Percentiles rank a stretch among this genome's conserved stretches.
phyloP scores from a whole-genome alignment of 176 grass and related monocot genomes.

The Avena atlantica region DNA sequence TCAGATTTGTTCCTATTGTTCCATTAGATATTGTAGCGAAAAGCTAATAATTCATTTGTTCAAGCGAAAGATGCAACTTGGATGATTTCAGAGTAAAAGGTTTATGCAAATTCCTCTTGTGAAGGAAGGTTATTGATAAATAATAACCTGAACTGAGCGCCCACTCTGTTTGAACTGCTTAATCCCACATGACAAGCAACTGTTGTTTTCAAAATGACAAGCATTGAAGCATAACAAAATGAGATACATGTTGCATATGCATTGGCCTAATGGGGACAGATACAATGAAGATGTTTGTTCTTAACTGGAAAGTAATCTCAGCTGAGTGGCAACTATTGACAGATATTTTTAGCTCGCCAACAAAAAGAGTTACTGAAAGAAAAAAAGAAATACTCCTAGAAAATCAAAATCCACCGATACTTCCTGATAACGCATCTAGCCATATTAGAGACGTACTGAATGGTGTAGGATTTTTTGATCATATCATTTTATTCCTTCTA shows the following conservation, averaged over 20 bases:
- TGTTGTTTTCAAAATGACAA: neutral
- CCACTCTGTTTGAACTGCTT: constrained; percentile 9
- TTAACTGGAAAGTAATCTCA: neutral
- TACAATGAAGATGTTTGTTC: neutral
- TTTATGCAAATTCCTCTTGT: constrained; percentile 14
- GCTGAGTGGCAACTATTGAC: neutral
- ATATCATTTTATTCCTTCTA: neutral
- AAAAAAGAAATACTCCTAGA: too few relatives aligned
- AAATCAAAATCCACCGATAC: too few relatives aligned
- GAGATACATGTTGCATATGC: neutral
- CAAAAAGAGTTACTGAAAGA: too few relatives aligned
- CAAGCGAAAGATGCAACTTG: neutral
- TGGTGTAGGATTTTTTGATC: constrained; percentile 25
- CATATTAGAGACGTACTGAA: neutral
- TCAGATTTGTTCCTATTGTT: too few relatives aligned
- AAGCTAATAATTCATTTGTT: neutral
- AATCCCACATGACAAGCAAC: neutral
- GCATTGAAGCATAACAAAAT: neutral
- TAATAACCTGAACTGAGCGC: neutral
- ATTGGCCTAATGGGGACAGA: neutral
- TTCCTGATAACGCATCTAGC: neutral
- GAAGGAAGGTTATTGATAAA: neutral
- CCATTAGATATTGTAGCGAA: too few relatives aligned
- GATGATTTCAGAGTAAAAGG: constrained; percentile 3
- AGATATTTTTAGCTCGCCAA: too few relatives aligned